These are phyloP conservation scores for Neurospora sp. DNA, from an alignment of 495 filamentous ascomycete genomes.

Conservation along the genomic window DNA sequence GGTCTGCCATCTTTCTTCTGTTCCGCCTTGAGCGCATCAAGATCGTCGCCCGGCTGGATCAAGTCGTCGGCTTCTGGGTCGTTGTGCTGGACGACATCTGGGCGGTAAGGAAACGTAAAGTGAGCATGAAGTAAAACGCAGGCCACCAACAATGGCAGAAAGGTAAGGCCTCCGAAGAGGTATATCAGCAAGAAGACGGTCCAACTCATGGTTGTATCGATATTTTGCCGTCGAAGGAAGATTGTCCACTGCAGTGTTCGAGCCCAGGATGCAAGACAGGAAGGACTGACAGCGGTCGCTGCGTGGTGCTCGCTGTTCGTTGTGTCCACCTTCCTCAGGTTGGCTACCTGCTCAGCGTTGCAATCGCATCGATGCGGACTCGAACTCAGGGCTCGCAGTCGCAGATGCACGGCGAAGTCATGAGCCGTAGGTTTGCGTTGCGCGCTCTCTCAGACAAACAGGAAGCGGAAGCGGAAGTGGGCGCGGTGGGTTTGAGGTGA, in stretches of 20 bases:
- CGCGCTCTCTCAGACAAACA: background rate
- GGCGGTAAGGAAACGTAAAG: constrained; percentile 49
- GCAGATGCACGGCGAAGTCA: background rate
- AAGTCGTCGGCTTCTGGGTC: constrained; percentile 26
- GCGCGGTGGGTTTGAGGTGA: background rate
- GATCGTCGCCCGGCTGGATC: constrained; percentile 39
- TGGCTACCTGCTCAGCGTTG: constrained; percentile 21
- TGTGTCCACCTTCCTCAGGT: background rate
- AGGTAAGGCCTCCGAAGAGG: constrained; percentile 81
- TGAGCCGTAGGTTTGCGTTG: background rate
- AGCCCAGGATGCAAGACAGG: background rate
- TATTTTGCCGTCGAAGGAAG: background rate
- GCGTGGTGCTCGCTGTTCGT: background rate
- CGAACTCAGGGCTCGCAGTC: background rate
- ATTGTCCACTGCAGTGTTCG: background rate
- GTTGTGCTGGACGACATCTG: constrained; percentile 20
- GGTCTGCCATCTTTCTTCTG: constrained; percentile 36
- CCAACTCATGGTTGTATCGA: constrained; percentile 52
- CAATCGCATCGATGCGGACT: constrained; percentile 17
- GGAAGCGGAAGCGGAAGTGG: background rate
- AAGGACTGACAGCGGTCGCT: background rate
- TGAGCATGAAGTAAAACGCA: constrained; percentile 58
- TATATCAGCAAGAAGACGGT: constrained; percentile 64
- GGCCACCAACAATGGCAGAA: constrained; percentile 66
- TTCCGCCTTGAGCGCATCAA: constrained; percentile 32